Conservation (phyloP, 768 basidiomycete genomes). For the Auricularia auricula-judae region DNA sequence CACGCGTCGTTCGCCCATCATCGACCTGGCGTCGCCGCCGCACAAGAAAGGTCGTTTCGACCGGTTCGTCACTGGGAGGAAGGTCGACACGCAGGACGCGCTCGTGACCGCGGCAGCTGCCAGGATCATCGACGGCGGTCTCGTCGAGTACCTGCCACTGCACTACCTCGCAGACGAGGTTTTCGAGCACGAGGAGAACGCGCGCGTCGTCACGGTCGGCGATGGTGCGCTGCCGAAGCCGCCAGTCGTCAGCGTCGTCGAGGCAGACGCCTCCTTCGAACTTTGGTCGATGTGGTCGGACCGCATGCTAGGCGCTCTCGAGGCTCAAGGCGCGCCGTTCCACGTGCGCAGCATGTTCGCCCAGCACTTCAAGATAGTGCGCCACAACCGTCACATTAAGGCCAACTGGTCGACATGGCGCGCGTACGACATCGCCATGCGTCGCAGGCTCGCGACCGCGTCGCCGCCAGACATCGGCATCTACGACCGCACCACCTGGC, state of each 20-base stretch:
- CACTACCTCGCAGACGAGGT: background rate
- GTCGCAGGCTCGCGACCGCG: background rate
- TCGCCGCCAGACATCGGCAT: background rate
- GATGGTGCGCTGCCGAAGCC: background rate
- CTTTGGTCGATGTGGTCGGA: background rate
- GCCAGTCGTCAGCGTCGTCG: background rate
- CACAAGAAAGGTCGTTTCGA: background rate
- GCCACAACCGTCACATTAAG: no score
- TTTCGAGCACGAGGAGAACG: background rate
- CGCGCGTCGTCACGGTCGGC: background rate
- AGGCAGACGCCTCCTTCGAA: background rate
- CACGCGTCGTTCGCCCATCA: background rate
- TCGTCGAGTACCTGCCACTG: background rate
- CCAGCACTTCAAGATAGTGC: background rate
- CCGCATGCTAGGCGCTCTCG: background rate
- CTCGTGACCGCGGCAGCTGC: background rate
- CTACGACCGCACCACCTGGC: background rate
- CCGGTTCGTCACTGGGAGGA: background rate
- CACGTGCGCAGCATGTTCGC: background rate
- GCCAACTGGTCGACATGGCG: background rate
- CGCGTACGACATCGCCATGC: background rate
- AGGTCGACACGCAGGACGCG: background rate
- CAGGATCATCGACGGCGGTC: background rate
- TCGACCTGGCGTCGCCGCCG: background rate
- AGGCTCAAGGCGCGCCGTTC: background rate